Evolutionary conservation across 148 eudicot genomes (phyloP).

Genomic region (Beta vulgaris): DNA sequence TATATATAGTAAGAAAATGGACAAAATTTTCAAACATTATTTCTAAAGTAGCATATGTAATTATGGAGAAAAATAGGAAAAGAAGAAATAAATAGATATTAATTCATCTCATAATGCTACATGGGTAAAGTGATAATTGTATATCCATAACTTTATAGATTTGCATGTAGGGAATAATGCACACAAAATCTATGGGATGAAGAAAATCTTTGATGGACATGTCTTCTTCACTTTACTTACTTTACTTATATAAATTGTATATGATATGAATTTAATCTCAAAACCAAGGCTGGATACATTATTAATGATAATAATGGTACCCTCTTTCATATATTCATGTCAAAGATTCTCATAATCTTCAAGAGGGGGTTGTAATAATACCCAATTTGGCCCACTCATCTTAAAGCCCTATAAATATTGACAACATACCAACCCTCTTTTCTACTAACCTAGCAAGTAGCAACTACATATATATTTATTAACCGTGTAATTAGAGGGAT

Average conservation of each 20-base stretch:
- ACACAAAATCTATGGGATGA: slow-evolving; percentile 40
- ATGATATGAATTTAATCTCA: slow-evolving; percentile 15
- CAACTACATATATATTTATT: not conserved
- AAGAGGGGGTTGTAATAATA: slow-evolving; percentile 13
- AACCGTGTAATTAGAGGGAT: not conserved
- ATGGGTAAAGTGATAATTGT: slow-evolving; percentile 30
- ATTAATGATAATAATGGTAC: slow-evolving; percentile 18
- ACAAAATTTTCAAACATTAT: too few species aligned
- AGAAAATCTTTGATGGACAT: slow-evolving; percentile 34
- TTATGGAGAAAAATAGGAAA: not conserved
- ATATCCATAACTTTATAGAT: slow-evolving; percentile 34
- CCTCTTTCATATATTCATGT: too few species aligned
- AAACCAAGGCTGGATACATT: slow-evolving; percentile 19
- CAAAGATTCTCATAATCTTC: slow-evolving; percentile 36
- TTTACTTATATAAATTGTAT: not conserved
- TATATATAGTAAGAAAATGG: too few species aligned
- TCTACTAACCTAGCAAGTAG: not conserved
- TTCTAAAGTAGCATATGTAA: too few species aligned
- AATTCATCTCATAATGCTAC: not conserved
- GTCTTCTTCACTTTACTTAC: slow-evolving; percentile 31
- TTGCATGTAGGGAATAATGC: slow-evolving; percentile 36
- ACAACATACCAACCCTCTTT: slow-evolving; percentile 14
- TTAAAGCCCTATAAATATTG: slow-evolving; percentile 13
- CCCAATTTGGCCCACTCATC: slow-evolving; percentile 24
- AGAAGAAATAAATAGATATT: slow-evolving; percentile 4